Evolutionary conservation across 352 stramenopile genomes (phyloP).

Genomic region (Phytophthora foliorum): DNA sequence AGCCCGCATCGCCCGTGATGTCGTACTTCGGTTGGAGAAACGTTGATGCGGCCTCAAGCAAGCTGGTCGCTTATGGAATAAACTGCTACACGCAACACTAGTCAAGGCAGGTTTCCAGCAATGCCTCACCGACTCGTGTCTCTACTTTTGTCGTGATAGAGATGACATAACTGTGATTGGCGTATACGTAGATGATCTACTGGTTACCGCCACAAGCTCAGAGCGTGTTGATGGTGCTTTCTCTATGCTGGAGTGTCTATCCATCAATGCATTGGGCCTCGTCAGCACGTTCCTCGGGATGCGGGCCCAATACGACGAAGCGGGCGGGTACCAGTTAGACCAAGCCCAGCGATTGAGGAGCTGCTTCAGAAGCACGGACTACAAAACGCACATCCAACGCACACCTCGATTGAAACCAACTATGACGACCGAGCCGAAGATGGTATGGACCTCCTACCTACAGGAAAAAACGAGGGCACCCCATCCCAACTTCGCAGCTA

Average conservation of each 20-base stretch:
- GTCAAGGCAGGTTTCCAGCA: background rate
- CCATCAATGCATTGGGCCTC: background rate
- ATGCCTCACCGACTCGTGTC: background rate
- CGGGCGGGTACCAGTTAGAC: no score
- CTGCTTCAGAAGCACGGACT: no score
- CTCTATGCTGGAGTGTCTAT: background rate
- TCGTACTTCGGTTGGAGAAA: background rate
- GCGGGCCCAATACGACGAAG: no score
- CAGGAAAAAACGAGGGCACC: no score
- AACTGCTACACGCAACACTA: background rate
- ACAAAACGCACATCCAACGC: no score
- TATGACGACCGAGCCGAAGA: no score
- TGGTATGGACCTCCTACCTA: no score
- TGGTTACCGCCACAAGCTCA: background rate
- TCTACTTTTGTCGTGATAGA: background rate
- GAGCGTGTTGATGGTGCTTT: background rate
- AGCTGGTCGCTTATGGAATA: background rate
- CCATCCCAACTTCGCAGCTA: conserved; percentile 8
- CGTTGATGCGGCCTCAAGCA: background rate
- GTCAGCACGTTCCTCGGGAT: background rate
- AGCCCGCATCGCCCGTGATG: background rate
- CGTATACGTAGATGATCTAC: background rate
- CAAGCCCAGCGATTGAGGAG: no score
- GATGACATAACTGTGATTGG: background rate
- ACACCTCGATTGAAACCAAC: no score